Evolutionary conservation across 2,329 filamentous ascomycete genomes (phyloP).

Genomic region (Pseudocercospora crystallina): DNA sequence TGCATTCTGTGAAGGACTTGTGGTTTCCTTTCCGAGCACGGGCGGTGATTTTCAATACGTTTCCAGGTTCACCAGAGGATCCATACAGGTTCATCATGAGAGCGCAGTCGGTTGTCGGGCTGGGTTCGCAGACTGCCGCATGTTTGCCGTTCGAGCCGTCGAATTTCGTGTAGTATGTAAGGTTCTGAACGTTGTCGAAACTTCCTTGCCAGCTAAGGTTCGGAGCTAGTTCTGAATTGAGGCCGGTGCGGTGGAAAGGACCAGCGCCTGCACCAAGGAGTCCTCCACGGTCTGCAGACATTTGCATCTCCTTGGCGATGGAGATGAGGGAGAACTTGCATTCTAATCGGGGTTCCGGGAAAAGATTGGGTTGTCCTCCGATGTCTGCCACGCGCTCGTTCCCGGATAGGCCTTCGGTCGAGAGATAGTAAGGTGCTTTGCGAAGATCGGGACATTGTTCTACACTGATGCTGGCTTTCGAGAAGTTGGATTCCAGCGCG

Average conservation of each 20-base stretch:
- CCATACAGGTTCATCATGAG: constrained; percentile 35
- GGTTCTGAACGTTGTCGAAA: constrained; percentile 26
- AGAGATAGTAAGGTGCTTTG: constrained; percentile 28
- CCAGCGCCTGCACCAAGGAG: constrained; percentile 33
- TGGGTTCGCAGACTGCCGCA: constrained; percentile 20
- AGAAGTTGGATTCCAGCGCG: constrained; percentile 29
- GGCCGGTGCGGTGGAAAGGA: constrained; percentile 29
- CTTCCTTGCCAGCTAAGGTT: constrained; percentile 29
- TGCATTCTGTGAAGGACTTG: constrained; percentile 32
- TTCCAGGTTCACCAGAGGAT: constrained; percentile 25
- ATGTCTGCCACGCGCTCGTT: constrained; percentile 32
- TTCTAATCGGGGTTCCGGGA: constrained; percentile 29
- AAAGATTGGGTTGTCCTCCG: constrained; percentile 33
- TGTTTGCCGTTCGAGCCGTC: constrained; percentile 47
- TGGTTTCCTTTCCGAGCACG: constrained; percentile 22
- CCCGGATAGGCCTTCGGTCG: constrained; percentile 29
- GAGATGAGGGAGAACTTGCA: constrained; percentile 31
- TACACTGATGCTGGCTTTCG: constrained; percentile 21
- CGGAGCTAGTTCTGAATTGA: constrained; percentile 31
- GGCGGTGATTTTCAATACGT: constrained; percentile 32
- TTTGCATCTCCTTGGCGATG: constrained; percentile 29
- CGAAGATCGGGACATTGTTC: constrained; percentile 30
- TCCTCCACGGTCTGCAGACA: constrained; percentile 23
- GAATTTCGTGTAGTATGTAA: constrained; percentile 38
- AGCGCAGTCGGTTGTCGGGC: constrained; percentile 30